A percentile compares a stretch with the other conserved stretches of the same genome.
phyloP scores from a whole-genome alignment of 179 eudicot genomes.

The Drosera spatulata region DNA sequence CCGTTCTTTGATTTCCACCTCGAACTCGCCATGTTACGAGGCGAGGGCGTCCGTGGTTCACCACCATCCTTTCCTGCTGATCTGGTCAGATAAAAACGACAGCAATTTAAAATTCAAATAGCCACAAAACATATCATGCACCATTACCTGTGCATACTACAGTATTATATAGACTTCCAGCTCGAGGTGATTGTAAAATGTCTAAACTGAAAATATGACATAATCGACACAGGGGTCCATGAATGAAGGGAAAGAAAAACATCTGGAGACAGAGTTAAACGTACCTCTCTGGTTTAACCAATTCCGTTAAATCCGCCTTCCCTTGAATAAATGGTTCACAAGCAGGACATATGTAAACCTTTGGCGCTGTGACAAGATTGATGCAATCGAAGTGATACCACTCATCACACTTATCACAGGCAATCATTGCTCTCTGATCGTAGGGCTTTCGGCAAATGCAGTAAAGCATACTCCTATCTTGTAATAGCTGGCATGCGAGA shows the following conservation, averaged over 20 bases:
- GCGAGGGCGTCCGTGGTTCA: constrained; percentile 92
- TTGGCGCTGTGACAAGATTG: constrained; percentile 56
- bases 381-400: constrained; percentile 99
- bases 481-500: constrained; percentile 48
- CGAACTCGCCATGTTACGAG: constrained; percentile 27
- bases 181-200: no score
- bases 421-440: constrained; percentile 85
- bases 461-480: constrained; percentile 79
- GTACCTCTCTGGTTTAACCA: constrained; percentile 42
- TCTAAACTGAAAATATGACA: no score
- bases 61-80: constrained; percentile 34
- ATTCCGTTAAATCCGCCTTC: constrained; percentile 19
- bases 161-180: neutral
- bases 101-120: neutral
- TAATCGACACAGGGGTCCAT: no score
- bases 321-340: constrained; percentile 43
- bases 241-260: neutral
- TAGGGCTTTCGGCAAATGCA: constrained; percentile 96
- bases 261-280: neutral
- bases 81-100: constrained; percentile 17
- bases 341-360: constrained; percentile 84
- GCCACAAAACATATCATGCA: no score
- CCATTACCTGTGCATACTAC: neutral
- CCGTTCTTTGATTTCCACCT: constrained; percentile 32
- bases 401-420: constrained; percentile 95